Evolutionary conservation across 2,329 filamentous ascomycete species (phyloP), one percentile per base, ranked within the genome.

Genomic region (Neofusicoccum sp.): DNA sequence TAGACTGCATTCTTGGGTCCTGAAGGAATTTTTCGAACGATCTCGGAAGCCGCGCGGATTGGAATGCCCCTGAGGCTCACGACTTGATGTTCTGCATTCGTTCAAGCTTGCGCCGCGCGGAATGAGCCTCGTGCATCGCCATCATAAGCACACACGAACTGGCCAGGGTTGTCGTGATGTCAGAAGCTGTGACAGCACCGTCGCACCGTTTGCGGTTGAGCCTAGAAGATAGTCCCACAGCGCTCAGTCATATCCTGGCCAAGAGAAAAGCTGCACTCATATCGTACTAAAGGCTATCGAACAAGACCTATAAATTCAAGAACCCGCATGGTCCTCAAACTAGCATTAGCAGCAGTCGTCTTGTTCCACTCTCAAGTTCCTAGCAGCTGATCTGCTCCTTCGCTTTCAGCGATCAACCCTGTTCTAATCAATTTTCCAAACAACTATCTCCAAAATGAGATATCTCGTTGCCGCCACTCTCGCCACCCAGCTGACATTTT

Each of bases 401-500:
- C 54, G 12, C 41, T 43, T 31, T 3, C 36, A 31, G 14, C 6
- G 12, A 28, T 1, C 43, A 22, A 45, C 16, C 45, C 11, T 8
- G 14, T 9, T 45, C 31, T 22, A 12, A 1, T 11, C 29, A 28
- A 33, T 33, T 41, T n/a, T 11, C 22, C 31, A 45, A 36, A 36
- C 54, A 22, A 22, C 22, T 22, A 22, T 22, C 4, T 58, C 45
- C 41, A 58, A 58, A 22, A 58, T 58, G 54, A 45, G 45, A 41
- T 36, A 33, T 41, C 45, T 47, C 54, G n/a, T 36, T 29, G 54
- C 54, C 54, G 22, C 54, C 41, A 36, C 54, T 6, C 31, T 58
- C 54, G 41, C 54, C 22, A 41, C 54, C 16, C 39, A 56, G 54
- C 41, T 58, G 54, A 41, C 41, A 39, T 33, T 58, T 16, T 39